Base-by-base conservation (phyloP, 2,329 filamentous ascomycete genomes). In the Teratosphaeria gauchensis region DNA sequence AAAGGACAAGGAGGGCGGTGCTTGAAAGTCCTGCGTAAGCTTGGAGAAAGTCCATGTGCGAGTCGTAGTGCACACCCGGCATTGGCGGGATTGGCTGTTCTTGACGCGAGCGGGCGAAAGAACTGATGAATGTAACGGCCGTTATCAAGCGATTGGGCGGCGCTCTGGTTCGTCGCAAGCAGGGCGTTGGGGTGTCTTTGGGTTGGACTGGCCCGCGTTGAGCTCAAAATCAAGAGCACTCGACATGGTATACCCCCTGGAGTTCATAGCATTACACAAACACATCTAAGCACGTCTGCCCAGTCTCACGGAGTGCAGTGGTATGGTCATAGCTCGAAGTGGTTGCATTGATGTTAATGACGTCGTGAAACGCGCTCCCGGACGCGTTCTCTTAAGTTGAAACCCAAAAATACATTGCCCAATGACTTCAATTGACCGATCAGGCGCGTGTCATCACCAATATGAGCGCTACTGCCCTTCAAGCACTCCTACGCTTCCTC, bases 401-500 rank as follows among this genome's bases (percentile, higher is more conserved):
- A n/a, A n/a, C n/a, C n/a, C n/a, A n/a, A n/a, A n/a, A n/a, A n/a
- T n/a, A n/a, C 33, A 35, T 35, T 14, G 8, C 2, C 33, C 24
- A 28, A 28, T 28, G 24, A 28, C 24, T 4, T 4, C 24, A 28
- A 4, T 28, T 2, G 24, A 28, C 24, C 24, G 4, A 28, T 4
- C 2, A 42, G 6, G 35, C n/a, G 35, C 14, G n/a, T 42, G 4
- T 21, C 19, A 21, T 21, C 9, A n/a, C 32, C 56, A 57, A 21
- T 2, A 66, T 66, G 64, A 63, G 60, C 28, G 65, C 67, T n/a
- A 61, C 51, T 9, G 60, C 66, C 6, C 58, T 70, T 19, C 68
- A 71, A 66, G 64, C 71, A 14, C 68, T 84, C 14, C 72, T 85
- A 35, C 79, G 82, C 12, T 85, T 85, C 62, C 72, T 85, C 28